Evolutionary conservation across 116 monocot species (phyloP), one percentile per base, ranked within the genome.

Genomic region (Phalaenopsis hybrid): DNA sequence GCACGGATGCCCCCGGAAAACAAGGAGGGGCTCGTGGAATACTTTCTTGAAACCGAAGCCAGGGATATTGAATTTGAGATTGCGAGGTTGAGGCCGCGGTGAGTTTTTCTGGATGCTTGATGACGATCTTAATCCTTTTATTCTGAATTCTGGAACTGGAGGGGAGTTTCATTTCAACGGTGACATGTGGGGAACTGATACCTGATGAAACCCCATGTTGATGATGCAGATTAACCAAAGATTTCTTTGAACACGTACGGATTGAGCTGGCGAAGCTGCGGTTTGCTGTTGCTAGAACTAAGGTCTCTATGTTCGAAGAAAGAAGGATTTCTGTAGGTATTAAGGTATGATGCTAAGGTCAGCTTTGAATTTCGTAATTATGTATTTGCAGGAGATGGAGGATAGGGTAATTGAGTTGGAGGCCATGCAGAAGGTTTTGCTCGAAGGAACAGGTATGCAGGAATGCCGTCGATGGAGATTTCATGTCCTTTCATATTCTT

Each of bases 1-100:
- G 83, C 94, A 15, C 75, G 96, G 48, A 89, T 89, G 28, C 85
- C 85, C 77, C 92, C 96, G 61, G 92, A 90, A 8, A 94, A 88
- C 28, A 85, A 80, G 8, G 90, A 88, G 48, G 94, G 88, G 37
- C 84, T 97, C 50, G 86, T 92, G 16, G 96, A 97, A 86, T 97
- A 89, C 59, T 91, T 97, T 74, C 89, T 97, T 10, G 94, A 97
- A 52, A 92, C 90, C 0, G 94, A 97, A 57, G 96, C 96, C 0
- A 85, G 91, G 58, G 96, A 97, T 77, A 81, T 97, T 43, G 94
- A 97, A 83, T 84, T 91, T 44, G 96, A 97, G 87, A 89, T 97
- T 31, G 89, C 91, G 13, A 79, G 92, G 82, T 52, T 94, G 72
- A 88, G 94, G 31, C 88, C 79, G 4, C 85, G 92, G 94, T 92